Evolutionary conservation across 1,284 basidiomycete species (phyloP), one percentile per base, ranked within the genome.

Genomic region (Schizopora paradoxa): DNA sequence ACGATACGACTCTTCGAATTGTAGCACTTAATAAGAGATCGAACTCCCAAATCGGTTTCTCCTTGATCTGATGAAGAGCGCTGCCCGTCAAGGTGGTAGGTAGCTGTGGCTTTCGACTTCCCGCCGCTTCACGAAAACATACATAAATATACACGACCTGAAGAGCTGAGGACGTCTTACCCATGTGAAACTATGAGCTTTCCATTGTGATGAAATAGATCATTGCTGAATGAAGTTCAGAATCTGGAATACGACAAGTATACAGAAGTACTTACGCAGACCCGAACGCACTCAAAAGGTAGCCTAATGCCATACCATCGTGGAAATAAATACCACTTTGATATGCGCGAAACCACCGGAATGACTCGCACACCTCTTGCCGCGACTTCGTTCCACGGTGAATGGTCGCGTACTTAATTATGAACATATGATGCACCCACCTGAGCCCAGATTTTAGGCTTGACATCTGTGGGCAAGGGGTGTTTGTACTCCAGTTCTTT

Each of bases 171-270:
- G n/a, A n/a, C 16, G 33, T 58, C 74, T 45, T 55, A 88, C 86
- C 85, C 86, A 60, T 89, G 86, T 5, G 86, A 89, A 43, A 89
- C 77, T 37, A 89, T 86, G 6, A 87, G 58, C 53, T 67, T 76
- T 18, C 86, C 86, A 13, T 62, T 67, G 32, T 79, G 72, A 33
- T 70, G 66, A 54, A 83, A 88, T 10, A 68, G 53, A 56, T 89
- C 86, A 34, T 18, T n/a, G 54, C 18, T 36, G 27, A 45, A 44
- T 14, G 44, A 41, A 54, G 52, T 28, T 40, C 43, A 32, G 41
- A 37, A 28, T 10, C 18, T 11, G 18, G 7, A n/a, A 36, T 16
- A 43, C 21, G 11, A 14, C 5, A 11, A 41, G 28, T 38, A 40
- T 18, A 22, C 44, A 33, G 27, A 41, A 43, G 27, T 21, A 58